Percentiles rank a stretch among this genome's conserved stretches.
Evolutionary conservation across 2,329 filamentous ascomycete genomes (phyloP).

Genomic region (Harringtonia lauricola): DNA sequence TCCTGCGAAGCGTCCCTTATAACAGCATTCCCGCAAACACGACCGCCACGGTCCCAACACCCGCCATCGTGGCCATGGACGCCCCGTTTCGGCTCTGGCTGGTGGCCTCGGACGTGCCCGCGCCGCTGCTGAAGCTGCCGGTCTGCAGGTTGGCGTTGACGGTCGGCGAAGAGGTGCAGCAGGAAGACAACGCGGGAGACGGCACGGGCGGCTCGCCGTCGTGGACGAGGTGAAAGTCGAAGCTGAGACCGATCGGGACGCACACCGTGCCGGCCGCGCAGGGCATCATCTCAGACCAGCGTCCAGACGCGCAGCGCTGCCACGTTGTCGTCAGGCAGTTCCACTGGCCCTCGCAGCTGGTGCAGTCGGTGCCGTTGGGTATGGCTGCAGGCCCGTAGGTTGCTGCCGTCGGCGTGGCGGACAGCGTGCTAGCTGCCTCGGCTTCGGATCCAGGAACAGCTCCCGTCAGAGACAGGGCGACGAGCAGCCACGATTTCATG

Average conservation of each 20-base stretch:
- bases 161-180: not conserved
- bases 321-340: conserved; percentile 38
- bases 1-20: not conserved
- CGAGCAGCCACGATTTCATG: no score
- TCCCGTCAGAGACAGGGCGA: no score
- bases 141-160: not conserved
- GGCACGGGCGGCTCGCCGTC: no score
- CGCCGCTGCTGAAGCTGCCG: not conserved
- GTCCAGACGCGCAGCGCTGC: conserved; percentile 37
- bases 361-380: conserved; percentile 25
- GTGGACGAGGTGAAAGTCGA: conserved; percentile 20
- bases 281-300: conserved; percentile 33
- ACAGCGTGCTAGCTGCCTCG: no score
- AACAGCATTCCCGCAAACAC: conserved; percentile 8
- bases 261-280: conserved; percentile 35
- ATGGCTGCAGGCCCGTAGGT: not conserved
- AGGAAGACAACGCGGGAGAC: not conserved
- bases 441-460: no score
- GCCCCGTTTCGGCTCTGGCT: not conserved
- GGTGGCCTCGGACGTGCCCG: not conserved
- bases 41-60: conserved; percentile 3
- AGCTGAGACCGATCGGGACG: conserved; percentile 27
- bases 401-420: not conserved
- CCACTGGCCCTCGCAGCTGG: conserved; percentile 37
- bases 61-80: not conserved